Evolutionary conservation across 306 rosid species (phyloP).

Genomic region (Sesbania bispinosa): DNA sequence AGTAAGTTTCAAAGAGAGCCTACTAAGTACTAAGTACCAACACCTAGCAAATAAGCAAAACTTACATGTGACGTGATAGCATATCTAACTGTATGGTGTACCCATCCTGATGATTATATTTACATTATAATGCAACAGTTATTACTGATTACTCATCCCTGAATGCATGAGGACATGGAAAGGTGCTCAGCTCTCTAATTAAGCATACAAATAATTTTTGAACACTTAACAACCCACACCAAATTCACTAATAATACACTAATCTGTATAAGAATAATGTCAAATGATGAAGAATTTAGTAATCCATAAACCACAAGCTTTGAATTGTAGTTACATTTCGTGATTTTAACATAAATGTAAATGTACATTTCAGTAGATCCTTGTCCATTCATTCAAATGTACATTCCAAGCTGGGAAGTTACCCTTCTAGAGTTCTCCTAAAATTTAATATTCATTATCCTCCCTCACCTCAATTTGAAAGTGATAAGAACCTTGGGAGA

Average conservation of each 20-base stretch:
- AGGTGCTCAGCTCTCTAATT: background rate
- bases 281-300: background rate
- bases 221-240: background rate
- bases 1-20: background rate
- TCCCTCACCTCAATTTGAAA: constrained; percentile 12
- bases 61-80: background rate
- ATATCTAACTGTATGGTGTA: background rate
- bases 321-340: background rate
- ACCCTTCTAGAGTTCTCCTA: constrained; percentile 17
- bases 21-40: background rate
- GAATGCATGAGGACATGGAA: background rate
- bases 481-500: background rate
- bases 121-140: background rate
- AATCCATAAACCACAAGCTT: background rate
- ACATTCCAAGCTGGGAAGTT: background rate
- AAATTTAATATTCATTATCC: background rate
- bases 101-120: background rate
- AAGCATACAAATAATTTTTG: background rate
- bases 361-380: background rate
- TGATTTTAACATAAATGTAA: background rate
- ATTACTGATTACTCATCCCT: background rate
- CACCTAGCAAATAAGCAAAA: background rate
- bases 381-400: background rate
- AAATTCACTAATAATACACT: background rate
- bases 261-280: background rate